Evolutionary conservation across 176 grass and related monocot genomes (phyloP).

Genomic region (Secale cereale): DNA sequence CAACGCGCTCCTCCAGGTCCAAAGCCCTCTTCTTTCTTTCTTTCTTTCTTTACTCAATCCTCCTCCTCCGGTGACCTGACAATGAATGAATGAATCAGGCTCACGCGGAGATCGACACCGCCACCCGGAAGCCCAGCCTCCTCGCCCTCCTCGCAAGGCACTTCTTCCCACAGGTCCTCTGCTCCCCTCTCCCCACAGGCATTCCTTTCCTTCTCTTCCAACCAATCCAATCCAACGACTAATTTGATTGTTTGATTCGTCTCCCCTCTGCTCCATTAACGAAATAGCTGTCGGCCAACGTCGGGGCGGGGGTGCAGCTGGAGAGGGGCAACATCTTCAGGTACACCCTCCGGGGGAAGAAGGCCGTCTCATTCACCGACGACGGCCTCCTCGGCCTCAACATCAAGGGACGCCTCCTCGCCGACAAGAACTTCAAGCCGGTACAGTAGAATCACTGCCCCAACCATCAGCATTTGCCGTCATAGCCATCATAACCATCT

Average conservation of each 20-base stretch:
- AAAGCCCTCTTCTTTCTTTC: neutral
- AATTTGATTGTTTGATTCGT: neutral
- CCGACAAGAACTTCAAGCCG: slow-evolving; percentile 54
- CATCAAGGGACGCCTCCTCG: slow-evolving; percentile 49
- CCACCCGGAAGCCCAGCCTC: slow-evolving; percentile 39
- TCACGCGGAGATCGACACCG: slow-evolving; percentile 71
- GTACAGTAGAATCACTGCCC: slow-evolving; percentile 17
- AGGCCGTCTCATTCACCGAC: slow-evolving; percentile 47
- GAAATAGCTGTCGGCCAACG: slow-evolving; percentile 58
- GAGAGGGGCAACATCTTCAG: slow-evolving; percentile 34
- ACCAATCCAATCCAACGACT: neutral
- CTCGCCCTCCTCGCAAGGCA: slow-evolving; percentile 59
- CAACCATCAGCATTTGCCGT: no score
- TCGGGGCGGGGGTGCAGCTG: slow-evolving; percentile 58
- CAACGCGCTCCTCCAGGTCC: slow-evolving; percentile 69
- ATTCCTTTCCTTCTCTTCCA: neutral
- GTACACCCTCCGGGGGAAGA: slow-evolving; percentile 65
- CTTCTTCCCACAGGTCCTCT: slow-evolving; percentile 51
- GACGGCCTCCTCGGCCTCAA: slow-evolving; percentile 51
- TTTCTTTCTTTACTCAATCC: neutral
- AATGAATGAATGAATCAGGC: slow-evolving; percentile 31
- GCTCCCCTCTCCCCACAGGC: neutral
- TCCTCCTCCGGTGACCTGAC: neutral
- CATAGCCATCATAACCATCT: no score
- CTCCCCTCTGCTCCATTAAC: neutral